Conservation (phyloP, 2,329 filamentous ascomycete genomes). For the Hypocrella siamensis region DNA sequence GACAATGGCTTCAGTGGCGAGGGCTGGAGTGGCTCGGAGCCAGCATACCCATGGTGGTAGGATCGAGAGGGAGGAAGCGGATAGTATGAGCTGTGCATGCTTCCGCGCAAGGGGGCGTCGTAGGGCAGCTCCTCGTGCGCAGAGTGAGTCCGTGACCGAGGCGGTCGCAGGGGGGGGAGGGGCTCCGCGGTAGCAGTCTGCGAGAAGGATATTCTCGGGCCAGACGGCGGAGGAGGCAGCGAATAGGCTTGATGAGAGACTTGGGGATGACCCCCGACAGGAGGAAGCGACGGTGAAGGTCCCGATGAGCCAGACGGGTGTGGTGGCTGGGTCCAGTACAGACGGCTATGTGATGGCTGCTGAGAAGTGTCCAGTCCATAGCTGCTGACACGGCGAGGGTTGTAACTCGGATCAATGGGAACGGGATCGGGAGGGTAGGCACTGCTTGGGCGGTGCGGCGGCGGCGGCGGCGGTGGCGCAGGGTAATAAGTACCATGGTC, state of each 20-base stretch:
- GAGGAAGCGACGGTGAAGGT: conserved; percentile 1
- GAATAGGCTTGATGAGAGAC: conserved; percentile 10
- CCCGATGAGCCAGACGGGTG: conserved; percentile 3
- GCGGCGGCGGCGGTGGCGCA: conserved; percentile 3
- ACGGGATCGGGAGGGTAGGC: conserved; percentile 14
- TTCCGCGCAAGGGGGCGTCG: conserved; percentile 16
- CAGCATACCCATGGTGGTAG: conserved; percentile 15
- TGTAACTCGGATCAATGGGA: conserved; percentile 16
- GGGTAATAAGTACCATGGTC: conserved; percentile 13
- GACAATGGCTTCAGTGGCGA: conserved; percentile 14
- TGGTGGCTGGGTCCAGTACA: conserved; percentile 19
- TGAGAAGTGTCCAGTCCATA: conserved; percentile 13
- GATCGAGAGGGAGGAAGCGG: conserved; percentile 12
- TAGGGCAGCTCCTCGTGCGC: conserved; percentile 16
- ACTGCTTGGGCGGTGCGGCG: conserved; percentile 6
- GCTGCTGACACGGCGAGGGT: conserved; percentile 14
- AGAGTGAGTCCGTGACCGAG: conserved; percentile 18
- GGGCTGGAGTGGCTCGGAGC: conserved; percentile 12
- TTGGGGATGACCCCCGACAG: conserved; percentile 2
- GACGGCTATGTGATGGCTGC: conserved; percentile 10
- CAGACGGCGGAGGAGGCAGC: conserved; percentile 8
- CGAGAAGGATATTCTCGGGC: conserved; percentile 19
- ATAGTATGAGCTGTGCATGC: conserved; percentile 16
- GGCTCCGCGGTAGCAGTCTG: conserved; percentile 19
- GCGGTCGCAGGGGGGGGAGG: conserved; percentile 22